Evolutionary conservation across 1,139 yeast genomes (phyloP).

Genomic region (Saccharomycopsis hybrid): DNA sequence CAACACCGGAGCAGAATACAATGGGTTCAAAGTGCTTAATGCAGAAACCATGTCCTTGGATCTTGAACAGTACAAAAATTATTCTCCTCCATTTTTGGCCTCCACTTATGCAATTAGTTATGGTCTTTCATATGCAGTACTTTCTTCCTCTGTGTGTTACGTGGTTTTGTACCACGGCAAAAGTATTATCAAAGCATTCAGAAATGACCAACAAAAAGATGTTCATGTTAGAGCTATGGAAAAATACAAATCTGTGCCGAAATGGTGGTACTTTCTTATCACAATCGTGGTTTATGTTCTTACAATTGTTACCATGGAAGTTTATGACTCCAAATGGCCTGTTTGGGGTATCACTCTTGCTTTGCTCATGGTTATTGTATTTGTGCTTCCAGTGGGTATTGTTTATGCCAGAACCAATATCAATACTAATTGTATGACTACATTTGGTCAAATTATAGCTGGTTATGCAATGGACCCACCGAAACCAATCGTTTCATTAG

Average conservation of each 20-base stretch:
- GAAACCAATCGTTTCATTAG: conserved; percentile 52
- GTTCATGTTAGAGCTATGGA: conserved; percentile 52
- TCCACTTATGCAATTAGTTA: conserved; percentile 51
- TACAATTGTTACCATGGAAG: conserved; percentile 41
- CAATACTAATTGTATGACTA: conserved; percentile 7
- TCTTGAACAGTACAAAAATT: conserved; percentile 34
- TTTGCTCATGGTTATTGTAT: conserved; percentile 45
- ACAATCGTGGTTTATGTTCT: conserved; percentile 42
- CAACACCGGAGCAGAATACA: conserved; percentile 40
- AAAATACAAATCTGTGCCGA: conserved; percentile 54
- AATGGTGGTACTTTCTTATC: conserved; percentile 48
- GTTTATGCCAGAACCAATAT: conserved; percentile 49
- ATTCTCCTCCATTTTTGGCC: conserved; percentile 52
- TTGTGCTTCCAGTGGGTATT: conserved; percentile 44
- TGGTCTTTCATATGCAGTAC: conserved; percentile 51
- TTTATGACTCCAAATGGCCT: conserved; percentile 40
- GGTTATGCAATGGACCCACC: conserved; percentile 57
- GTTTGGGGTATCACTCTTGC: conserved; percentile 52
- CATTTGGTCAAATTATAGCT: conserved; percentile 49
- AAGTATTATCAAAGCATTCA: conserved; percentile 25
- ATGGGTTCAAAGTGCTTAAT: conserved; percentile 38
- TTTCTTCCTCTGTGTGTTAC: conserved; percentile 50
- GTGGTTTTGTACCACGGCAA: conserved; percentile 28
- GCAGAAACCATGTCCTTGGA: conserved; percentile 33
- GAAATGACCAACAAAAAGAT: conserved; percentile 36